Base-by-base conservation (phyloP, 331 rosid species). In the Acacia pycnantha region DNA sequence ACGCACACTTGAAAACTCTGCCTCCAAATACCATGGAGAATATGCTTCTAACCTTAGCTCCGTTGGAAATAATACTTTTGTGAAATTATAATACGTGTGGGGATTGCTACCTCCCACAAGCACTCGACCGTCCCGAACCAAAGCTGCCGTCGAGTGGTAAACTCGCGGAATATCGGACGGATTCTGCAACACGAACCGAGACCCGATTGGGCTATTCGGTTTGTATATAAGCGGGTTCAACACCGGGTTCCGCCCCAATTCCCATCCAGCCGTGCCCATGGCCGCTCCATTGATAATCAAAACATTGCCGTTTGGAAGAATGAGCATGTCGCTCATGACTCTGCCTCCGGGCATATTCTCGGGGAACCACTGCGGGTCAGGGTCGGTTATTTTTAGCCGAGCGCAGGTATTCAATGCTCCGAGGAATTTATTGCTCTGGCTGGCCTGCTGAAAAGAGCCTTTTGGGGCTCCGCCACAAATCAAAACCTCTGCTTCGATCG, bases 401-500 rank as follows among this genome's bases (percentile, higher is more conserved):
- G 82, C 95, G 19, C 95, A 94, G 0, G 92, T 90, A 11, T 81
- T 82, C 68, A 94, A 77, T 1, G 97, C 93, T 18, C 22, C 66
- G 2, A 73, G 44, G 29, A 88, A 94, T 0, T 27, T 33, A 0
- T 82, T 44, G 0, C 84, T 73, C 35, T 66, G 0, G 0, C 0
- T 0, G 5, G 86, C 69, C 7, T 67, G 16, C 3, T 0, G 13
- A 26, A 2, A 83, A 11, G 97, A 77, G 0, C 94, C 94, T 87
- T 65, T 88, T 4, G 95, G 97, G 11, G 98, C 97, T 59, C 98
- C 98, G 26, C 98, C 97, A 13, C 98, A 94, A 0, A 94, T 73
- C 59, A 94, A 83, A 35, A 94, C 92, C 74, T 94, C 95, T 0
- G 93, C 94, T 70, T 82, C 91, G 1, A 91, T 24, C 3, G 27